Conservation (phyloP, 1,139 yeast genomes). For the Hemisphaericaspora subhashii region DNA sequence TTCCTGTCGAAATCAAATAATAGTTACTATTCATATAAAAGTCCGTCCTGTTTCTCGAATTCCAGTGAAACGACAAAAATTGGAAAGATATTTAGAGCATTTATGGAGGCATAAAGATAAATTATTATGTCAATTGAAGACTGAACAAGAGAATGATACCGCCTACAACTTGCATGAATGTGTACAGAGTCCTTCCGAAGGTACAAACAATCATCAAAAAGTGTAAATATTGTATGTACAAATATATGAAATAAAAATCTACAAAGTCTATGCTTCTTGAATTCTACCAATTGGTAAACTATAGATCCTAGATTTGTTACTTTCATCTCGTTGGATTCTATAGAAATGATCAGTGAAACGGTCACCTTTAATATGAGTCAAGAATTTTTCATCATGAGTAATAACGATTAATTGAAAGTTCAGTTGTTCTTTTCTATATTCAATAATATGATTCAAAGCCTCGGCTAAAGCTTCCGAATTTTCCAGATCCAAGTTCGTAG, state of each 20-base stretch:
- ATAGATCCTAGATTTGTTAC: slow-evolving; percentile 72
- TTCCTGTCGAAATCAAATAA: slow-evolving; percentile 39
- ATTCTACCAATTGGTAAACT: slow-evolving; percentile 44
- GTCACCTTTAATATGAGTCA: slow-evolving; percentile 81
- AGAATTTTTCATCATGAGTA: slow-evolving; percentile 92
- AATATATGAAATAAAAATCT: not conserved
- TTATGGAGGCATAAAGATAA: slow-evolving; percentile 72
- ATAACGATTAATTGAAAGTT: slow-evolving; percentile 94
- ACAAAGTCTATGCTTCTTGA: slow-evolving; percentile 25
- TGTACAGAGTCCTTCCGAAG: not conserved
- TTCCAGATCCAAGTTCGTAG: slow-evolving; percentile 89
- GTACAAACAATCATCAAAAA: not conserved
- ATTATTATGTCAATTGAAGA: slow-evolving; percentile 14
- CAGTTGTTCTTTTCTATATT: slow-evolving; percentile 69
- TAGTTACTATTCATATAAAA: slow-evolving; percentile 51
- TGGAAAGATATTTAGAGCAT: slow-evolving; percentile 73
- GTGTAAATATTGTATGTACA: not conserved
- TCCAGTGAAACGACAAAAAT: slow-evolving; percentile 49
- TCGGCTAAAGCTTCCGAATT: slow-evolving; percentile 86
- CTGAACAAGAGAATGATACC: slow-evolving; percentile 1
- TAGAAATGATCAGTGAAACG: slow-evolving; percentile 89
- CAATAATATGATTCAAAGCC: slow-evolving; percentile 75
- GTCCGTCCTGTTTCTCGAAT: slow-evolving; percentile 48
- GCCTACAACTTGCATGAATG: slow-evolving; percentile 1
- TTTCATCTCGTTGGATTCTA: slow-evolving; percentile 75